These are phyloP conservation scores for Fragaria vesca DNA, from an alignment of 306 rosid genomes.

Conservation along the genomic window DNA sequence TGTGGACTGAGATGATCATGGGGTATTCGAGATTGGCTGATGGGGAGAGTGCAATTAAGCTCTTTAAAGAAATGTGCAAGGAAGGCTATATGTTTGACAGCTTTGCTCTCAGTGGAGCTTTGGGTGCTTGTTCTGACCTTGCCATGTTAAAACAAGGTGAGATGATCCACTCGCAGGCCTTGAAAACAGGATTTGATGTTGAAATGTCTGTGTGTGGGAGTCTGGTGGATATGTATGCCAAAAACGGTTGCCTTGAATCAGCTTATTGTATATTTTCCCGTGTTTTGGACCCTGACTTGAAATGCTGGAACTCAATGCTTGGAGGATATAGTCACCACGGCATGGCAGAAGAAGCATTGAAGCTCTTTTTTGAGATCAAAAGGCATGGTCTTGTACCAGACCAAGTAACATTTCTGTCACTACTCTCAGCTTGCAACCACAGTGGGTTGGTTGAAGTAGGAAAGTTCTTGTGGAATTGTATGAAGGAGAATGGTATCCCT, in stretches of 20 bases:
- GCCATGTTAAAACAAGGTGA: conserved; percentile 75
- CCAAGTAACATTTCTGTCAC: conserved; percentile 71
- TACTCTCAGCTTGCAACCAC: conserved; percentile 78
- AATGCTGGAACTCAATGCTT: conserved; percentile 88
- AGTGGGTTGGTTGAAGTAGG: conserved; percentile 54
- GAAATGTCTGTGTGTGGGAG: conserved; percentile 78
- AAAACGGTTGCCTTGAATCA: conserved; percentile 65
- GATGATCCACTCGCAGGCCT: conserved; percentile 63
- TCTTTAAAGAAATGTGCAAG: conserved; percentile 54
- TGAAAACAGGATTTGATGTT: conserved; percentile 56
- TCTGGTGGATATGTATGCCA: conserved; percentile 80
- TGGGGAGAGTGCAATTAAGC: conserved; percentile 49
- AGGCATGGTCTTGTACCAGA: conserved; percentile 58
- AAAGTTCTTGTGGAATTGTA: conserved; percentile 56
- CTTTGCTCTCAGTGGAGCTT: conserved; percentile 66
- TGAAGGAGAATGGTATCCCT: conserved; percentile 47
- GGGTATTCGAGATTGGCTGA: conserved; percentile 57
- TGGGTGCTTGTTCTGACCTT: conserved; percentile 74
- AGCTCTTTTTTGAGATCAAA: conserved; percentile 47
- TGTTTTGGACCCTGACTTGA: conserved; percentile 61
- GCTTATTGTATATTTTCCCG: conserved; percentile 54
- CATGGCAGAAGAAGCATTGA: conserved; percentile 59
- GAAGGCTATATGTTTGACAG: conserved; percentile 51
- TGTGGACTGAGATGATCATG: conserved; percentile 85
- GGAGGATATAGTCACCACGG: conserved; percentile 91